Evolutionary conservation across 805 yeast species (phyloP), one percentile per base, ranked within the genome.

Genomic region (Cyberlindnera misumaiensis): DNA sequence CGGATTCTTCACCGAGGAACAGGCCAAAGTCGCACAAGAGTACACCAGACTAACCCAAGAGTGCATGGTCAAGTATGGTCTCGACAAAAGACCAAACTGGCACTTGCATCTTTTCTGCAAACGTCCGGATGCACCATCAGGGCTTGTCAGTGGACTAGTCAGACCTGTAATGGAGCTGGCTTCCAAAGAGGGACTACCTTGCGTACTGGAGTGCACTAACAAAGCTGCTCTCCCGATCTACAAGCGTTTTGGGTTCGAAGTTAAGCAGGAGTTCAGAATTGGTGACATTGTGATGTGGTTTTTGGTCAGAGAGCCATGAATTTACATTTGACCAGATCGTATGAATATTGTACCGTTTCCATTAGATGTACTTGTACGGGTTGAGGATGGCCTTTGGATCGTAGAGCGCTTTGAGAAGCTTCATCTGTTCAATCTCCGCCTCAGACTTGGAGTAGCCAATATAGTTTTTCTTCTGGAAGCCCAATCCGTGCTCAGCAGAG

Each of bases 401-500:
- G 56, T 77, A 89, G 49, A 75, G 77, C n/a, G 68, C 51, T 65
- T 90, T 93, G 51, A 93, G 63, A 29, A 77, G 77, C 58, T 80
- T 81, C 73, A 93, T 89, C 65, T 88, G 59, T 30, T 67, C 57
- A 43, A 93, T 75, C 59, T 87, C 89, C 37, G 67, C 65, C 11
- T 72, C 78, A 46, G 76, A 75, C 69, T 89, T 93, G 37, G 95
- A 74, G 66, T 90, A 93, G 9, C 81, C 81, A 49, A 90, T 73
- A 59, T 84, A 93, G 56, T 85, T 83, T 52, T 83, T 87, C 81
- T 93, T 93, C 56, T 90, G 97, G 75, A 93, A 86, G 0, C 98
- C 98, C 41, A 93, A 70, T 12, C 98, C 98, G 60, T 93, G 98
- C 62, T 93, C 98, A 20, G 98, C 98, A 42, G 95, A 83, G 38